Conservation (phyloP, 108 stramenopile species). For the Cyclotella cryptica region DNA sequence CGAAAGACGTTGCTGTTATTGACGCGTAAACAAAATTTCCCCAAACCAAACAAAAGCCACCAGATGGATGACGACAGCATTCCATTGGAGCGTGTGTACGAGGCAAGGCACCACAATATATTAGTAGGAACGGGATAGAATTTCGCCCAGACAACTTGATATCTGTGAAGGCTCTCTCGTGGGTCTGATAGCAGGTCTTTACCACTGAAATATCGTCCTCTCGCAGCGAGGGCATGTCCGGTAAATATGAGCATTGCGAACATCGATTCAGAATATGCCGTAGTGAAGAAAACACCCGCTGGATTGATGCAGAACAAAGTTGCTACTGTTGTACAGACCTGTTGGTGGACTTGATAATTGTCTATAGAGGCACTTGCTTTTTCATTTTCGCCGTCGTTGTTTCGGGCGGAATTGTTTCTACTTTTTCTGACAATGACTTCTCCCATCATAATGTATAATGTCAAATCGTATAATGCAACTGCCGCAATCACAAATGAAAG, state of each 20-base stretch:
- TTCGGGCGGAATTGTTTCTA: background rate
- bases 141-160: constrained; percentile 4
- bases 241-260: constrained; percentile 72
- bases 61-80: constrained; percentile 63
- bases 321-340: constrained; percentile 44
- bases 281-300: constrained; percentile 83
- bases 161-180: background rate
- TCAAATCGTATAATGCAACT: constrained; percentile 64
- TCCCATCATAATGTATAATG: constrained; percentile 35
- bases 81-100: constrained; percentile 84
- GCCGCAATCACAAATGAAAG: constrained; percentile 65
- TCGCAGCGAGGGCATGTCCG: constrained; percentile 56
- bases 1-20: constrained; percentile 3
- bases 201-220: constrained; percentile 27
- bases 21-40: constrained; percentile 35
- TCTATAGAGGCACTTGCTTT: background rate
- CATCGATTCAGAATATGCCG: constrained; percentile 83
- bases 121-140: constrained; percentile 41
- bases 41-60: constrained; percentile 63
- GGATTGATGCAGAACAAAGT: constrained; percentile 76
- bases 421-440: background rate
- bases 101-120: constrained; percentile 66
- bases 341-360: background rate
- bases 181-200: background rate
- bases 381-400: background rate